These are phyloP conservation scores for Cladobotryum protrusum DNA, from an alignment of 2,329 filamentous ascomycete species.

Conservation along the genomic window DNA sequence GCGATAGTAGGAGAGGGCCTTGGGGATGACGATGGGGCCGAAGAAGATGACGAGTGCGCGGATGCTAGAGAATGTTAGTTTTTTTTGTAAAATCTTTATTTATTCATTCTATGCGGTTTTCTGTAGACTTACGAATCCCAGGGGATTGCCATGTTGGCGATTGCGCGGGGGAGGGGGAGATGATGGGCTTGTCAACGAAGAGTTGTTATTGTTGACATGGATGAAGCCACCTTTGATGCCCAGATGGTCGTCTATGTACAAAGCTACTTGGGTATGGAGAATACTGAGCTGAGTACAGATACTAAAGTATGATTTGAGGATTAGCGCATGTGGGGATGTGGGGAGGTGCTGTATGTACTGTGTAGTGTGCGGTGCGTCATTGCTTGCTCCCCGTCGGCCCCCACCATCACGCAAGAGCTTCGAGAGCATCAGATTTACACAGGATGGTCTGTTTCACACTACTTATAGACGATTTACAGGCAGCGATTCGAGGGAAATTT, in stretches of 20 bases:
- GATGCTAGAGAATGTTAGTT: constrained; percentile 33
- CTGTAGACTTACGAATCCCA: constrained; percentile 17
- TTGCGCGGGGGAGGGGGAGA: not conserved
- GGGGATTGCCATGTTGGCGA: constrained; percentile 12
- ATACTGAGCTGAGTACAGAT: no score
- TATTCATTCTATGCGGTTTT: no score
- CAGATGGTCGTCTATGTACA: not conserved
- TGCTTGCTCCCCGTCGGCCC: no score
- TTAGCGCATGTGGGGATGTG: no score
- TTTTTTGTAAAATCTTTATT: not conserved
- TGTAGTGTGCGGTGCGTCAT: not conserved
- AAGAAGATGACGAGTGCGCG: constrained; percentile 55
- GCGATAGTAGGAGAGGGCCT: constrained; percentile 59
- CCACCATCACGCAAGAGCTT: no score
- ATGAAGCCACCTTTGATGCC: constrained; percentile 5
- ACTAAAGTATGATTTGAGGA: no score
- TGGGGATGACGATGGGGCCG: constrained; percentile 66
- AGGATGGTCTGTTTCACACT: no score
- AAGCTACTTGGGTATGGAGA: no score
- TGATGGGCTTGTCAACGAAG: not conserved
- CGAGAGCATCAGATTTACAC: no score
- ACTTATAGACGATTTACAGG: no score
- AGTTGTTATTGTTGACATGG: not conserved
- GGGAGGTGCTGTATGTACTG: no score
- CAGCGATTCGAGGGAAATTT: no score